Conservation (phyloP, 805 yeast species). For the Candida corydali region DNA sequence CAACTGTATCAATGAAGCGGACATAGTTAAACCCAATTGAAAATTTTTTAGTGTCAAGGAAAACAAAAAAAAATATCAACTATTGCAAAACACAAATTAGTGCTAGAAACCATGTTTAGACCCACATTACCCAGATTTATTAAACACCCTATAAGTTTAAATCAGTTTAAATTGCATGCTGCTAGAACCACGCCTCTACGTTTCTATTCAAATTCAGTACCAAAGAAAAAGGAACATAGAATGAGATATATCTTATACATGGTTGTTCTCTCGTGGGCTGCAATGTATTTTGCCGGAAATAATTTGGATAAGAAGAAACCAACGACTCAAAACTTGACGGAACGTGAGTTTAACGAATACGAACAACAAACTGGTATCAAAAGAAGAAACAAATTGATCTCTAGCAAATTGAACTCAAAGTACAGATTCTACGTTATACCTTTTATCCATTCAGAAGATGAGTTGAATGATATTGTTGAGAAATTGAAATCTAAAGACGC, state of each 20-base stretch:
- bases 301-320: constrained; percentile 28
- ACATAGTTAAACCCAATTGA: background rate
- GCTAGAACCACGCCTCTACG: too few relatives aligned
- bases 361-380: constrained; percentile 49
- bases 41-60: constrained; percentile 4
- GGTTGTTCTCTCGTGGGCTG: constrained; percentile 28
- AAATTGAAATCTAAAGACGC: constrained; percentile 12
- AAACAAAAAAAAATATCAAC: too few relatives aligned
- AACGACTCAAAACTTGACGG: constrained; percentile 38
- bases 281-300: constrained; percentile 26
- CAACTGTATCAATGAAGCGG: constrained; percentile 83
- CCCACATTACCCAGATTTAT: too few relatives aligned
- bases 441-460: constrained; percentile 17
- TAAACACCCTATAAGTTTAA: too few relatives aligned
- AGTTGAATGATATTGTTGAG: constrained; percentile 16
- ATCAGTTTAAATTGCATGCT: too few relatives aligned
- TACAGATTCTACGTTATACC: constrained; percentile 42
- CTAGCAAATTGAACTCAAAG: constrained; percentile 31
- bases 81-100: too few relatives aligned
- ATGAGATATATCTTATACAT: constrained; percentile 34
- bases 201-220: background rate
- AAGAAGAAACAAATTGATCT: constrained; percentile 43
- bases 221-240: constrained; percentile 21
- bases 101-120: constrained; percentile 1
- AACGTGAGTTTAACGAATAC: constrained; percentile 46